Evolutionary conservation across 148 eudicot genomes (phyloP), one percentile per base, ranked within the genome.

Genomic region (Camellia japonica): DNA sequence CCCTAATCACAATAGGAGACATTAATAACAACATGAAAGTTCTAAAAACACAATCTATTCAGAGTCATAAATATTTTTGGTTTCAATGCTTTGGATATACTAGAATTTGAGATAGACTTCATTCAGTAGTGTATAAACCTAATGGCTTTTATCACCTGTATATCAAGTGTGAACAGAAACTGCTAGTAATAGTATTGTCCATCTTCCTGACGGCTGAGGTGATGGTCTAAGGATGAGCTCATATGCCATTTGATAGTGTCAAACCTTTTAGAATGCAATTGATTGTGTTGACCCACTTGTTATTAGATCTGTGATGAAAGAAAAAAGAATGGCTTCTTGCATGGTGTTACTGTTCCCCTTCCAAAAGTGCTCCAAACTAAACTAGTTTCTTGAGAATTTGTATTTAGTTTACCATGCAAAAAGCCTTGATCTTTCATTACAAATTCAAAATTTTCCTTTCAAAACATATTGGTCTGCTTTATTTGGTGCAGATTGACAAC

Each of bases 401-500:
- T 65, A 11, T 0, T 64, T 43, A 23, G 46, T 54, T 30, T 54
- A 64, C 69, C 61, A 15, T 49, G 19, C 56, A 64, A 5, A 30
- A 56, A 55, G 64, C 5, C 9, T 59, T 71, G 16, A 19, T 19
- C 66, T 74, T 16, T 74, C 7, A 58, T 8, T 8, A n/a, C 55
- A 2, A 62, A 75, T 2, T 19, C 47, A n/a, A 55, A 43, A 38
- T 7, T 30, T 52, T 52, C 55, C 16, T 56, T 42, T 7, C 18
- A 6, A 14, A 23, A 19, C 9, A 23, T 58, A 76, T 58, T 70
- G 42, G 13, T 51, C 55, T 58, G 16, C 71, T 64, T 82, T 71
- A n/a, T 47, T 82, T 77, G 84, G 23, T 91, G 87, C 89, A 95
- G 98, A 91, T 95, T 84, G 98, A 93, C 78, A 88, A 91, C 81